Evolutionary conservation across 257 asterid species (phyloP).

Genomic region (Paulownia fortunei): DNA sequence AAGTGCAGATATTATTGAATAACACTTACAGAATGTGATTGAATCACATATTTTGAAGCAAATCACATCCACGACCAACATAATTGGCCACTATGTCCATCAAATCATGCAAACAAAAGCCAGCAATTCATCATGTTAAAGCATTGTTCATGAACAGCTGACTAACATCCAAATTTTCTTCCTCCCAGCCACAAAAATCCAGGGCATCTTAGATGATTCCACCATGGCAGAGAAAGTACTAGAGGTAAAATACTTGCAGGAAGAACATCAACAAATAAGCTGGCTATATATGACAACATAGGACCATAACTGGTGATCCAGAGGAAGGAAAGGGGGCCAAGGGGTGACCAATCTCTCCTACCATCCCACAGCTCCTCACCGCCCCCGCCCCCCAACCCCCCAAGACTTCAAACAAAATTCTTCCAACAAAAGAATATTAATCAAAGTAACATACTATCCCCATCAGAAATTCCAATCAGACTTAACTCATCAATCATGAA

Average conservation of each 20-base stretch:
- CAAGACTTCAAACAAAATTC: background rate
- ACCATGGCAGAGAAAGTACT: background rate
- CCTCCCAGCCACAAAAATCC: background rate
- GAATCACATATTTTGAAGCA: background rate
- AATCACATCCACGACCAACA: slow-evolving; percentile 16
- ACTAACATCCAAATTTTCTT: slow-evolving; percentile 9
- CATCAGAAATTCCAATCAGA: background rate
- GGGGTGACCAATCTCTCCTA: background rate
- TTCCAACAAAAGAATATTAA: background rate
- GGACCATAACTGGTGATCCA: background rate
- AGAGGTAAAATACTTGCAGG: background rate
- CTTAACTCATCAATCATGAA: background rate
- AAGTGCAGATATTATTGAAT: slow-evolving; percentile 15
- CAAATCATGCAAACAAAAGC: background rate
- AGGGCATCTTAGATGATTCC: slow-evolving; percentile 6
- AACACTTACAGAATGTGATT: slow-evolving; percentile 20
- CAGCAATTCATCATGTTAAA: background rate
- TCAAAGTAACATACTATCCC: too few species aligned
- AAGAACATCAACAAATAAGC: background rate
- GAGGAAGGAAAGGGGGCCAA: slow-evolving; percentile 4
- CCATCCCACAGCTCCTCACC: background rate
- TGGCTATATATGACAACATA: slow-evolving; percentile 1
- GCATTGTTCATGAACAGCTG: slow-evolving; percentile 12
- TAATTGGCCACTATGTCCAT: background rate
- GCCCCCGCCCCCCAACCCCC: background rate